A percentile compares a stretch with the other conserved stretches of the same genome.
Evolutionary conservation across 345 rosid species (phyloP).

Genomic region (Brassica incana): DNA sequence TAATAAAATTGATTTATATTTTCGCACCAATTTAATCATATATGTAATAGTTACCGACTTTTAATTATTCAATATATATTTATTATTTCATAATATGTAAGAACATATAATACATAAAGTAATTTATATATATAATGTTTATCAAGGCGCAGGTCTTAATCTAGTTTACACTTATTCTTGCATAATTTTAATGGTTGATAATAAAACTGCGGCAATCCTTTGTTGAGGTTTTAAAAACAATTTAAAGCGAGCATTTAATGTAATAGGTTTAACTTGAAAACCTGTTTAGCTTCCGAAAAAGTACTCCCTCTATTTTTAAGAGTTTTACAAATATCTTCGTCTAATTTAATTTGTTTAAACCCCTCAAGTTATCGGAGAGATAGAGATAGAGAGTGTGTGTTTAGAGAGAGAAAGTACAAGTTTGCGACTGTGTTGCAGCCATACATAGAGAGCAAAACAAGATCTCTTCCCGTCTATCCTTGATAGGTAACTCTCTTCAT

Average conservation of each 20-base stretch:
- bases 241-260: conserved; percentile 37
- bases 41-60: too few species aligned
- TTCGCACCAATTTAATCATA: too few species aligned
- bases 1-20: too few species aligned
- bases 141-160: too few species aligned
- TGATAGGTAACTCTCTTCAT: conserved; percentile 21
- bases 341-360: conserved; percentile 29
- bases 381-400: conserved; percentile 19
- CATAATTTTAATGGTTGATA: conserved; percentile 3
- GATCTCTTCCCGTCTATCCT: conserved; percentile 25
- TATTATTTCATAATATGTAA: too few species aligned
- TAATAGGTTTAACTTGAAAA: conserved; percentile 30
- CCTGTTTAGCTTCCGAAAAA: conserved; percentile 39
- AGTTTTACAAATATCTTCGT: conserved; percentile 32
- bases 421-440: conserved; percentile 27
- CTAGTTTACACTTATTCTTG: not conserved
- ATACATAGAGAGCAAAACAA: conserved; percentile 9
- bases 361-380: conserved; percentile 35
- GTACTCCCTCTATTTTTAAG: conserved; percentile 35
- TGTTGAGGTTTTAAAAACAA: conserved; percentile 5
- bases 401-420: conserved; percentile 23
- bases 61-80: too few species aligned
- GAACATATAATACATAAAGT: too few species aligned
- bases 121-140: too few species aligned
- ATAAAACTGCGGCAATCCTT: not conserved